A percentile compares a stretch with the other conserved stretches of the same genome.
phyloP scores from a whole-genome alignment of 2,329 filamentous ascomycete genomes.

The Penicillium glabrum region DNA sequence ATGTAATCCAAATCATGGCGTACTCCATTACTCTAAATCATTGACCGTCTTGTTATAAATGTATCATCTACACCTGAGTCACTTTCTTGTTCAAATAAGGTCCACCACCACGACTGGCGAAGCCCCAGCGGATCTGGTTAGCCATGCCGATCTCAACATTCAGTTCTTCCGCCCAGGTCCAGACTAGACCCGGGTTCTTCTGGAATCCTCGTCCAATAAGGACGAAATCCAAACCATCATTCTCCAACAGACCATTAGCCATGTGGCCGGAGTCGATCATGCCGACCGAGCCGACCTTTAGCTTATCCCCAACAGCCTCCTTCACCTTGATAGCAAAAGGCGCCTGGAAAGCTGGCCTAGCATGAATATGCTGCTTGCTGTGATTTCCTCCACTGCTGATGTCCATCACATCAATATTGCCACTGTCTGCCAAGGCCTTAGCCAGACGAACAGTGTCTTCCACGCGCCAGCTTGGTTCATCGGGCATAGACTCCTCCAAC shows the following conservation, averaged over 20 bases:
- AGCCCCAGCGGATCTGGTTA: conserved; percentile 67
- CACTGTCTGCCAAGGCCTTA: conserved; percentile 65
- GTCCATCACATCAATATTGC: conserved; percentile 76
- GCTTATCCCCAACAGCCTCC: conserved; percentile 66
- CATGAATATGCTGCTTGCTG: conserved; percentile 42
- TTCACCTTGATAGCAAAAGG: conserved; percentile 72
- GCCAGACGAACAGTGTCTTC: conserved; percentile 66
- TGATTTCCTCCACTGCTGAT: conserved; percentile 75
- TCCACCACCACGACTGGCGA: conserved; percentile 29
- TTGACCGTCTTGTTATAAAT: too few relatives aligned
- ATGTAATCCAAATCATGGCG: too few relatives aligned
- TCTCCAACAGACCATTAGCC: conserved; percentile 61
- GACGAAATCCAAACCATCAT: conserved; percentile 64
- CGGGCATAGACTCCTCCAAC: conserved; percentile 61
- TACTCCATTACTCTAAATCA: too few relatives aligned
- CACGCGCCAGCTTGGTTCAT: conserved; percentile 64
- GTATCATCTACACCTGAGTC: conserved; percentile 12
- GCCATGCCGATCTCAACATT: conserved; percentile 70
- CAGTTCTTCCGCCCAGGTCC: conserved; percentile 70
- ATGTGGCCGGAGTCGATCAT: conserved; percentile 68
- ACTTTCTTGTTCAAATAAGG: conserved; percentile 18
- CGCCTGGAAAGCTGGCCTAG: conserved; percentile 69
- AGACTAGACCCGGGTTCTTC: conserved; percentile 76
- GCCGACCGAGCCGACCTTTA: conserved; percentile 75
- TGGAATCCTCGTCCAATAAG: conserved; percentile 75